These are phyloP conservation scores for Amaranthus tricolor DNA, from an alignment of 179 eudicot genomes.

Conservation along the genomic window DNA sequence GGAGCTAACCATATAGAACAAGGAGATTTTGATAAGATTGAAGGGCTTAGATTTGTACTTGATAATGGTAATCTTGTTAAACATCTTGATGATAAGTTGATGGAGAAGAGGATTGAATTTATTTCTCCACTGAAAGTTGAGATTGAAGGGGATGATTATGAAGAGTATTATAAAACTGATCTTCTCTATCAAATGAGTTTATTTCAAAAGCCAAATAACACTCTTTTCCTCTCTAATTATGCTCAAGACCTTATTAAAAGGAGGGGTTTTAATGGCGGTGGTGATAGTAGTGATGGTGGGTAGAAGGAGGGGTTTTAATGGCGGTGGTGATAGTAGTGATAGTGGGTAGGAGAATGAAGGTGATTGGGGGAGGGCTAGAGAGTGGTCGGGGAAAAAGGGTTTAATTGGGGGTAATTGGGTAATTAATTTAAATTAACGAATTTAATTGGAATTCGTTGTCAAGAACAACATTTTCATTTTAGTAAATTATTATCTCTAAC, in stretches of 20 bases:
- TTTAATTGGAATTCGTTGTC: too few species aligned
- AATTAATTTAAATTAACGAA: too few species aligned
- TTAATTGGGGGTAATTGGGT: too few species aligned
- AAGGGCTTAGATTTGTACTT: slow-evolving; percentile 13
- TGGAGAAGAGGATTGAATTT: slow-evolving; percentile 19
- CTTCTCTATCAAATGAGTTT: slow-evolving; percentile 36
- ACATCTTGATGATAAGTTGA: slow-evolving; percentile 10
- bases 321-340: too few species aligned
- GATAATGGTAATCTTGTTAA: neutral
- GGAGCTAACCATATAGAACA: slow-evolving; percentile 30
- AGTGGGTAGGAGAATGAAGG: too few species aligned
- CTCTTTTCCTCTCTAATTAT: slow-evolving; percentile 36
- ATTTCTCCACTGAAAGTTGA: slow-evolving; percentile 33
- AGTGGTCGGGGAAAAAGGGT: too few species aligned
- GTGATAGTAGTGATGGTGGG: too few species aligned
- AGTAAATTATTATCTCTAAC: too few species aligned
- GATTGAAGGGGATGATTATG: slow-evolving; percentile 43
- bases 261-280: too few species aligned
- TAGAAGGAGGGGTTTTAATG: too few species aligned
- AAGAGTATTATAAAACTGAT: slow-evolving; percentile 37
- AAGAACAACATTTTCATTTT: too few species aligned
- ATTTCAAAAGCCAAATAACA: slow-evolving; percentile 32
- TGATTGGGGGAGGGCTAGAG: too few species aligned
- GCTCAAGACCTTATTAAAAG: slow-evolving; percentile 10
- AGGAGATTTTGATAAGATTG: slow-evolving; percentile 15